Evolutionary conservation across 2,329 filamentous ascomycete genomes (phyloP).

Genomic region (Alternaria sp.): DNA sequence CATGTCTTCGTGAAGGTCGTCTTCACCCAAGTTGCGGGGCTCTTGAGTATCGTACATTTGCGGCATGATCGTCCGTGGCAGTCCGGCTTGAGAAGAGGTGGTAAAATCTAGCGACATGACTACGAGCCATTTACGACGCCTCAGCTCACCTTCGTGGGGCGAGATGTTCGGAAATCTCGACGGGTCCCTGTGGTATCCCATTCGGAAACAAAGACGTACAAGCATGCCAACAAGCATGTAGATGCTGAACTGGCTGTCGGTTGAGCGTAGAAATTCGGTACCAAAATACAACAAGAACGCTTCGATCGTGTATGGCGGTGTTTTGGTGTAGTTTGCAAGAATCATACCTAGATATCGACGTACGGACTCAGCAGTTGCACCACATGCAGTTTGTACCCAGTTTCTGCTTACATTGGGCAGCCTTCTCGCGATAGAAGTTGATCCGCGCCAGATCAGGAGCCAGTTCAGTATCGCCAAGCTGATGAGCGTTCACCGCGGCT

Average conservation of each 20-base stretch:
- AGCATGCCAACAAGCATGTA: conserved; percentile 40
- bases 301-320: conserved; percentile 43
- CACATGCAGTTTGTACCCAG: not conserved
- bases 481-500: conserved; percentile 18
- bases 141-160: conserved; percentile 65
- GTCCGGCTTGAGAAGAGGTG: conserved; percentile 47
- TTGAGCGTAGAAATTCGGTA: conserved; percentile 36
- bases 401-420: conserved; percentile 29
- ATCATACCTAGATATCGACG: conserved; percentile 16
- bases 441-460: conserved; percentile 24
- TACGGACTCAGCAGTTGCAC: not conserved
- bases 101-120: conserved; percentile 49
- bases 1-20: conserved; percentile 50
- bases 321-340: conserved; percentile 44
- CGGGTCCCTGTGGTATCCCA: conserved; percentile 54
- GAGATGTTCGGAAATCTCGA: conserved; percentile 48
- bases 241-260: conserved; percentile 38
- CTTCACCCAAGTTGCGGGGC: conserved; percentile 51
- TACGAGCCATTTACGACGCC: conserved; percentile 67
- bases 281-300: conserved; percentile 39
- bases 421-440: conserved; percentile 40
- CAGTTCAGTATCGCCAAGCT: not conserved
- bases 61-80: conserved; percentile 49
- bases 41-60: conserved; percentile 48
- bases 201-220: conserved; percentile 44